Evolutionary conservation across 2,329 filamentous ascomycete genomes (phyloP), one percentile per base, ranked within the genome.

Genomic region (Diplodia mutila): DNA sequence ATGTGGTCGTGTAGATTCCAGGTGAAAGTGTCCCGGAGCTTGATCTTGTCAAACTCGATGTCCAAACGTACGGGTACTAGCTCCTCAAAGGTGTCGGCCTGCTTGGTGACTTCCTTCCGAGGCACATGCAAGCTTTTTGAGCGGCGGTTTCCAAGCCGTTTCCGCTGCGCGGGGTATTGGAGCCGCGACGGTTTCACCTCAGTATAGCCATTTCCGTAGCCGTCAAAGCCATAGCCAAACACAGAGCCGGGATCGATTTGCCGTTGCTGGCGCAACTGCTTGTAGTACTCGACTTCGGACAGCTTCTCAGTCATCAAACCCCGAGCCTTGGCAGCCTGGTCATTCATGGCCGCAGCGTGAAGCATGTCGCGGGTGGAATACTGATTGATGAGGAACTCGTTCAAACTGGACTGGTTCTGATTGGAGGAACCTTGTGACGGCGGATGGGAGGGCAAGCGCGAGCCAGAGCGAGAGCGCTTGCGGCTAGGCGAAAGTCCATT

Each of bases 1-100:
- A 95, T 86, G 68, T 94, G 90, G 77, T 99, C 95, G 80, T 97
- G 92, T 42, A 98, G 85, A 78, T 99, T 99, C 94, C 94, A 99
- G 3, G 95, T 98, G 73, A 99, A 97, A 0, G 95, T 98, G 79
- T 99, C 95, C 77, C 95, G 91, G 69, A 99, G 85, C 80, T 95
- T 95, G 73, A 98, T 88, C 82, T 97, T 97, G 72, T 98, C 94
- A 86, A 92, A 91, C 75, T 99, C 95, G 61, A 98, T 92, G 74
- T 99, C 95, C 66, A 99, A 82, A 57, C 95, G 88, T 71, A 99
- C 87, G 2, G 95, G 95, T 1, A 98, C 92, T 65, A 99, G 83
- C 76, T 97, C 93, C 78, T 99, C 95, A 65, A 92, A 85, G 76
- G 94, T 91, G 73, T 98, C 94, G 27, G 92, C 93, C 81, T 98